These are phyloP conservation scores for Aspergillus campestris DNA, from an alignment of 495 filamentous ascomycete species.

Conservation along the genomic window DNA sequence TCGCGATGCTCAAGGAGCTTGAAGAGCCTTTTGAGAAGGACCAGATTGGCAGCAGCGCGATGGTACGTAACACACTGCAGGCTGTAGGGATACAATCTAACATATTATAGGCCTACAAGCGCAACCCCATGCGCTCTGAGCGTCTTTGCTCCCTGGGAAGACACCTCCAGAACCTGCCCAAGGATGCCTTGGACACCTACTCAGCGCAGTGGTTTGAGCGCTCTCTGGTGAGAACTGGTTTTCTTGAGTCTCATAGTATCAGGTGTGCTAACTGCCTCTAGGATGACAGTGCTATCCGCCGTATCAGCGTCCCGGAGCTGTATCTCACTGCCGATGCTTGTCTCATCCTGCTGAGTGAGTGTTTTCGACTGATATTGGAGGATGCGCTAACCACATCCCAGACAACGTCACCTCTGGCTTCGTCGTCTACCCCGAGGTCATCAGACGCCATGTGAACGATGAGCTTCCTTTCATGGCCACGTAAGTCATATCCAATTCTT, in stretches of 20 bases:
- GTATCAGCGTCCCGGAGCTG: conserved; percentile 68
- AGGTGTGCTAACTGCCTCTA: conserved; percentile 14
- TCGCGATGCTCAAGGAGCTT: conserved; percentile 73
- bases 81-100: conserved; percentile 11
- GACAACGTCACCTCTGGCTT: conserved; percentile 78
- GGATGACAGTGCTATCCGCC: conserved; percentile 55
- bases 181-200: conserved; percentile 68
- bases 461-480: conserved; percentile 91
- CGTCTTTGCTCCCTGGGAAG: conserved; percentile 72
- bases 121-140: conserved; percentile 86
- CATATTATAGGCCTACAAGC: conserved; percentile 66
- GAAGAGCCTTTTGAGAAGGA: conserved; percentile 86
- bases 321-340: conserved; percentile 81
- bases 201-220: conserved; percentile 77
- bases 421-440: conserved; percentile 78
- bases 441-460: conserved; percentile 56
- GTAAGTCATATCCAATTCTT: conserved; percentile 23
- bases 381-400: conserved; percentile 4
- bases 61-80: conserved; percentile 24
- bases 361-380: not conserved
- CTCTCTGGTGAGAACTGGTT: conserved; percentile 38
- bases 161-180: conserved; percentile 54
- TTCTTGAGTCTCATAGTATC: not conserved
- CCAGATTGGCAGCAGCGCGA: conserved; percentile 46
- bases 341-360: conserved; percentile 55